Evolutionary conservation across 768 basidiomycete genomes (phyloP), one percentile per base, ranked within the genome.

Genomic region (Antrodiella citrinella): DNA sequence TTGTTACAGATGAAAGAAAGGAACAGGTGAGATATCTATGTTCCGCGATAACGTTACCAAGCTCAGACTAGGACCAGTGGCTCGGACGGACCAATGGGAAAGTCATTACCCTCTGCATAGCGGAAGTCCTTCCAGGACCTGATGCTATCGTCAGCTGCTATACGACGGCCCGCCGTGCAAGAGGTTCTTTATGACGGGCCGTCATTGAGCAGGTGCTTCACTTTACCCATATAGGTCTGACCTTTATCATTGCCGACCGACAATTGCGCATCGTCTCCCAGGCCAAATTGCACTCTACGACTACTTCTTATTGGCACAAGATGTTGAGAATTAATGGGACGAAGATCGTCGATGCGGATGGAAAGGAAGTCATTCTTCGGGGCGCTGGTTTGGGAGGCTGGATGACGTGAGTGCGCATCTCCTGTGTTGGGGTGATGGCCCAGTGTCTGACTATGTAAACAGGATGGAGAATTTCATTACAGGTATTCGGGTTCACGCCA

Each of bases 331-430:
- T 84, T 18, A 68, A 71, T 54, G 81, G 81, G 26, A 80, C 77
- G 7, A 78, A 77, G 53, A 69, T 88, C 57, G 75, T 84, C 54
- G 75, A 84, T 58, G 73, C 71, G 46, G 63, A 75, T 23, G 78
- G 74, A 26, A 69, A 79, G 20, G 74, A 80, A 56, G 69, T 85
- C 54, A 69, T 84, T 52, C 71, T 86, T 47, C 72, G 81, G 47
- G 87, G 88, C 21, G 86, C 86, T 47, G 84, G 86, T 12, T 67
- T 89, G n/a, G 86, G 86, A 56, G 86, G 87, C 62, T 88, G 86
- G 86, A 85, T 91, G 83, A 88, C 82, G 86, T 88, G 59, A 65
- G 86, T 59, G 4, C 30, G 7, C 15, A 15, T 7, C 7, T 1
- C 40, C n/a, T 11, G 23, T 43, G 18, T 5, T 40, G 23, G 20